phyloP scores from a whole-genome alignment of 768 basidiomycete genomes.

The Leccinum uliginosum region DNA sequence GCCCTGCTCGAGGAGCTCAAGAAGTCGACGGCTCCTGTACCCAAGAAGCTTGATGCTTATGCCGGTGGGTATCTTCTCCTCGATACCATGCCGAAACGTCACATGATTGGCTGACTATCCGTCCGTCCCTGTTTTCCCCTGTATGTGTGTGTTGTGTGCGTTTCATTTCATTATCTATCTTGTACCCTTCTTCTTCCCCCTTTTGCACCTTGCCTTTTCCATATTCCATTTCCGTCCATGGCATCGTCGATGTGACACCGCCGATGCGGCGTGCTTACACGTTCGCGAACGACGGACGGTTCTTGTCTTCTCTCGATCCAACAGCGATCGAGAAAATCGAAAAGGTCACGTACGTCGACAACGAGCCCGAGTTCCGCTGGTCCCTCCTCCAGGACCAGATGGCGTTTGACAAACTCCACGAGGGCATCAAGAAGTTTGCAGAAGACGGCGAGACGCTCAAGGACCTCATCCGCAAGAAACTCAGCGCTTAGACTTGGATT shows the following conservation, averaged over 20 bases:
- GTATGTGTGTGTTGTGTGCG: background rate
- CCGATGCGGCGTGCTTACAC: background rate
- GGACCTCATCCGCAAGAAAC: constrained; percentile 66
- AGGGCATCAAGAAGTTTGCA: constrained; percentile 98
- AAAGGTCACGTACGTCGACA: constrained; percentile 84
- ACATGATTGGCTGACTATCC: constrained; percentile 10
- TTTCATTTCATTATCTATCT: background rate
- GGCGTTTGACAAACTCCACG: constrained; percentile 99
- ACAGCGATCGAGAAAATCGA: constrained; percentile 42
- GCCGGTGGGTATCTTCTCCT: constrained; percentile 41
- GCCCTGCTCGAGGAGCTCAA: constrained; percentile 89
- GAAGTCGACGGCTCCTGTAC: constrained; percentile 69
- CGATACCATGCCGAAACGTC: background rate
- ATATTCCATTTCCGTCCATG: constrained; percentile 11
- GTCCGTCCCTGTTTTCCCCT: background rate
- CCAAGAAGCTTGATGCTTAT: constrained; percentile 74
- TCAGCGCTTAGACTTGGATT: constrained; percentile 26
- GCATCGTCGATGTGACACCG: background rate
- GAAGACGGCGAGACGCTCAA: constrained; percentile 93
- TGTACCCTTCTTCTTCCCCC: background rate
- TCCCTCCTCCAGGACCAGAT: constrained; percentile 85
- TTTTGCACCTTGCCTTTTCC: background rate
- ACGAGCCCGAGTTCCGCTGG: constrained; percentile 98
- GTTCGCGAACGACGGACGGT: background rate
- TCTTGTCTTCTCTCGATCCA: background rate